phyloP scores from a whole-genome alignment of 305 asterid genomes.

The Lippia alba region DNA sequence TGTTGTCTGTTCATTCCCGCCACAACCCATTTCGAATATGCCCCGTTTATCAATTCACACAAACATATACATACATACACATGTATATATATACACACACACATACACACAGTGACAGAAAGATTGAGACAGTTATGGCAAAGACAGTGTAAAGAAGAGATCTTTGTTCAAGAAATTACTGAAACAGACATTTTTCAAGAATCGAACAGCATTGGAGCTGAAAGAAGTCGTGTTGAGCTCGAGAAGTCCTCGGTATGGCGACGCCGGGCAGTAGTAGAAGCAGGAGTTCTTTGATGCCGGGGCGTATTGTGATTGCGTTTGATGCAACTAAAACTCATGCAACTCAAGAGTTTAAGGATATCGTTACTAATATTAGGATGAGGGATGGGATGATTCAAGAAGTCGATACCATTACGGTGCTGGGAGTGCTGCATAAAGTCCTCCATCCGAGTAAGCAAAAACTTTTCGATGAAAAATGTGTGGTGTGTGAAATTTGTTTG shows the following conservation, averaged over 20 bases:
- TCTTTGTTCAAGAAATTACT: conserved; percentile 30
- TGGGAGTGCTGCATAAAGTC: conserved; percentile 67
- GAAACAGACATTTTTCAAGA: conserved; percentile 4
- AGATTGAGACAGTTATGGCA: conserved; percentile 19
- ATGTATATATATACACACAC: neutral
- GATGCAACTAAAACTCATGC: conserved; percentile 62
- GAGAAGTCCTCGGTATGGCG: conserved; percentile 18
- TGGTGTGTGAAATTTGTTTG: neutral
- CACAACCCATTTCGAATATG: conserved; percentile 38
- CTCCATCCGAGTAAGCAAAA: conserved; percentile 64
- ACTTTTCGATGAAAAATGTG: conserved; percentile 4
- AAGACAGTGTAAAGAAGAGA: neutral
- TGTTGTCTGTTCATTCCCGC: conserved; percentile 34
- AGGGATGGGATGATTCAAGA: conserved; percentile 57
- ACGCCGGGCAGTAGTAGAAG: conserved; percentile 38
- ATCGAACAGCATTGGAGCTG: neutral
- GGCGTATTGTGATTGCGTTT: conserved; percentile 56
- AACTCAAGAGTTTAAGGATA: conserved; percentile 45
- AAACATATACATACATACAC: conserved; percentile 11
- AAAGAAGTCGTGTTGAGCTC: neutral
- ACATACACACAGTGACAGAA: neutral
- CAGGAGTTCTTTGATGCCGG: conserved; percentile 44
- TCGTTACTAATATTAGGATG: conserved; percentile 41
- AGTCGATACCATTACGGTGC: conserved; percentile 64
- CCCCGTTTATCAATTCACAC: conserved; percentile 16